phyloP scores from a whole-genome alignment of 306 rosid species.

The Prunus dulcis region DNA sequence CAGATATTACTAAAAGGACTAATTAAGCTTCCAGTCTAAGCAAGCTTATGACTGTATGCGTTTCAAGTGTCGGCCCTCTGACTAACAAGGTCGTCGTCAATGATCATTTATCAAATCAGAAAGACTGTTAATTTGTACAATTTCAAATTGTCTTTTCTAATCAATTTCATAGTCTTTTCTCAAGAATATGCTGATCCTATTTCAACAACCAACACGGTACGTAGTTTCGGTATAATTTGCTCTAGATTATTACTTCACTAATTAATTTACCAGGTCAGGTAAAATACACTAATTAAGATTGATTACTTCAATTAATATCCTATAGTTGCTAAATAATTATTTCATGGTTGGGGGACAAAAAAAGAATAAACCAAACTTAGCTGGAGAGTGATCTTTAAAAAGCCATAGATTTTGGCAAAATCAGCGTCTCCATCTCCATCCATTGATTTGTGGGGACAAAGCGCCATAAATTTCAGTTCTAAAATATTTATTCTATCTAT shows the following conservation, averaged over 20 bases:
- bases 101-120: not conserved
- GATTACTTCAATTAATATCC: too few relatives aligned
- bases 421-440: slow-evolving; percentile 1
- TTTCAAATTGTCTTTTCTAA: not conserved
- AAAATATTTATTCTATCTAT: not conserved
- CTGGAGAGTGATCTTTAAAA: not conserved
- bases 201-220: not conserved
- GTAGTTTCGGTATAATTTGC: too few relatives aligned
- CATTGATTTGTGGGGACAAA: slow-evolving; percentile 2
- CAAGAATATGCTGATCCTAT: not conserved
- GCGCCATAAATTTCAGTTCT: not conserved
- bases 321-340: too few relatives aligned
- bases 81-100: not conserved
- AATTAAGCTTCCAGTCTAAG: slow-evolving; percentile 14
- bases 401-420: slow-evolving; percentile 32
- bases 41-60: not conserved
- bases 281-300: too few relatives aligned
- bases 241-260: too few relatives aligned
- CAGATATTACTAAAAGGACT: slow-evolving; percentile 1
- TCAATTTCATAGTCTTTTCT: not conserved
- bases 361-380: not conserved
- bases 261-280: too few relatives aligned
- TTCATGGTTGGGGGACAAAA: not conserved
- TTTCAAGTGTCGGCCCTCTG: not conserved
- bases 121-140: not conserved